Base-by-base conservation (phyloP, 2,329 filamentous ascomycete species). In the Seiridium unicorne region DNA sequence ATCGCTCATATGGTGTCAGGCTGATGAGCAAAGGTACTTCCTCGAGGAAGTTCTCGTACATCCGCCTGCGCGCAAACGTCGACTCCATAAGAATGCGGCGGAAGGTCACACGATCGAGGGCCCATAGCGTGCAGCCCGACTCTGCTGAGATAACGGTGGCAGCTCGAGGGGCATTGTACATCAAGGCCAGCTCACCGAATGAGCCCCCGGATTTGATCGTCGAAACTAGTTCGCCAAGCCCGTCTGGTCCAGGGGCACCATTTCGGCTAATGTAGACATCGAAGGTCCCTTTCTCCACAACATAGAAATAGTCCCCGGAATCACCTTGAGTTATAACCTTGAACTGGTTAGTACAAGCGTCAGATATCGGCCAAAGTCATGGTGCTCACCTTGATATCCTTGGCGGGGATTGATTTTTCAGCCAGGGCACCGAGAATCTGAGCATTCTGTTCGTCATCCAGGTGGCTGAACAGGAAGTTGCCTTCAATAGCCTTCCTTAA, bases 31-130 rank as follows among this genome's bases (percentile, higher is more conserved):
- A 83, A 0, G 92, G 92, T 2, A 98, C 95, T 73, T 97, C 93
- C 73, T 96, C 93, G 31, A 99, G 83, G 81, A 99, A 98, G 67
- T 88, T 92, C 78, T 99, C 95, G 77, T 98, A 98, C 89, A 98
- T 94, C 70, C 94, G 91, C 68, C 95, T 89, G 60, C 94, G 91
- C 69, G 96, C 92, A 79, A 97, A 98, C 3, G 95, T 96, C 44
- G 92, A 96, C 78, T 98, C 94, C 93, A 99, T 97, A 63, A 99
- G 83, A 65, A 99, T 98, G 62, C 95, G 91, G 68, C 95, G 92
- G 84, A 99, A 99, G 8, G 95, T 99, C 64, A 97, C 84, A 57
- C 95, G 92, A 73, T 99, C 95, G 55, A 99, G 83, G 26, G 93
- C 93, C 95, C 95, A 99, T 8, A 99, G 84, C 3, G 90, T 93